Base-by-base conservation (phyloP, 495 filamentous ascomycete genomes). In the Aspergillus heteromorphus region DNA sequence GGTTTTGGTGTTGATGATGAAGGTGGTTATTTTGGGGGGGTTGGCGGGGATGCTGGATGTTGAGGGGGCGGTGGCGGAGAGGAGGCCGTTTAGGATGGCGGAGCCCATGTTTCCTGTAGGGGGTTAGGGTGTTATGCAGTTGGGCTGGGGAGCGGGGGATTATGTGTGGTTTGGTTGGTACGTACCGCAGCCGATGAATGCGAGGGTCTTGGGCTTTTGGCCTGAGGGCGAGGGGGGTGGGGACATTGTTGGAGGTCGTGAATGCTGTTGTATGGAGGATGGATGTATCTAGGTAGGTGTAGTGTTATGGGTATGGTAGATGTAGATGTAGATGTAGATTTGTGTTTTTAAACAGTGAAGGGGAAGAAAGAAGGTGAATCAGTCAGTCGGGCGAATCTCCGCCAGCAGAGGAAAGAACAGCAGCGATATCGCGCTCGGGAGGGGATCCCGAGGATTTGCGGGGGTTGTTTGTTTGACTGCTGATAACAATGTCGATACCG, bases 21-120 rank as follows among this genome's bases (percentile, higher is more conserved):
- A 61, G 14, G 29, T 25, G 17, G 23, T 51, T 31, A 54, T 43
- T 45, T 31, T 51, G 21, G 13, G 8, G 38, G 14, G 54, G 40
- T 8, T n/a, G n/a, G n/a, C n/a, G n/a, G n/a, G n/a, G n/a, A n/a
- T n/a, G n/a, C n/a, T n/a, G n/a, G n/a, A n/a, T n/a, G n/a, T n/a
- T n/a, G n/a, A n/a, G 23, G 9, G 17, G 29, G 53, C 67, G 70
- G 68, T 68, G 30, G 63, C 55, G 13, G 64, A 57, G 13, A 73
- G 58, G 7, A 73, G 49, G 31, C 70, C 68, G 45, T 60, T 59
- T 1, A 73, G 63, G 30, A 73, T 70, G 41, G 70, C 67, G 20
- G 68, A 66, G 51, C 68, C 70, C 68, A 73, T 71, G 53, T 71
- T 73, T 53, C 70, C 70, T 73, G 53, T 6, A n/a, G 20, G n/a